These are phyloP conservation scores for Paracoccidioides brasiliensis DNA, from an alignment of 2,329 filamentous ascomycete genomes.

Conservation along the genomic window DNA sequence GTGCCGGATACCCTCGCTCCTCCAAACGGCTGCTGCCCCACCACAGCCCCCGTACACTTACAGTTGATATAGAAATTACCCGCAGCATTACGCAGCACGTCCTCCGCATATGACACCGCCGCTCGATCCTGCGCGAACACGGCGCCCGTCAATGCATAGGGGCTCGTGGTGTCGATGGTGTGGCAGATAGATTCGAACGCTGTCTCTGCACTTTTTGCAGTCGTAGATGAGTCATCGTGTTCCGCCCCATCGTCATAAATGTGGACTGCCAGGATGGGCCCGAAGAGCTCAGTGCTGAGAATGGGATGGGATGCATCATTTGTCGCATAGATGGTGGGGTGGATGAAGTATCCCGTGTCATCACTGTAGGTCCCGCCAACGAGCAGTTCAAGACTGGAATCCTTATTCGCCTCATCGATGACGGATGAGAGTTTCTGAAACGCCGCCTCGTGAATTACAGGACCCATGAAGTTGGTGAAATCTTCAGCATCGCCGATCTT, in stretches of 20 bases:
- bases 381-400: constrained; percentile 47
- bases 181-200: constrained; percentile 47
- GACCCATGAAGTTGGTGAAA: constrained; percentile 69
- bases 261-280: constrained; percentile 60
- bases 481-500: constrained; percentile 58
- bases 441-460: constrained; percentile 68
- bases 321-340: constrained; percentile 70
- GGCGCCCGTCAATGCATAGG: constrained; percentile 32
- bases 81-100: constrained; percentile 25
- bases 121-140: constrained; percentile 30
- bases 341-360: constrained; percentile 67
- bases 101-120: constrained; percentile 24
- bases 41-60: constrained; percentile 53
- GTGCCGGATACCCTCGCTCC: constrained; percentile 56
- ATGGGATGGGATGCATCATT: constrained; percentile 61
- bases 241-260: constrained; percentile 59
- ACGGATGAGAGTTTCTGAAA: constrained; percentile 68
- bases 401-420: constrained; percentile 64
- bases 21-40: constrained; percentile 61
- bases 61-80: constrained; percentile 34
- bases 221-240: constrained; percentile 39
- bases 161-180: constrained; percentile 29
- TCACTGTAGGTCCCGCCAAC: constrained; percentile 66
- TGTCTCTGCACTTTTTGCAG: constrained; percentile 16
- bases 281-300: constrained; percentile 68